phyloP scores from a whole-genome alignment of 2,329 filamentous ascomycete species.

The Cladosporium sp. region DNA sequence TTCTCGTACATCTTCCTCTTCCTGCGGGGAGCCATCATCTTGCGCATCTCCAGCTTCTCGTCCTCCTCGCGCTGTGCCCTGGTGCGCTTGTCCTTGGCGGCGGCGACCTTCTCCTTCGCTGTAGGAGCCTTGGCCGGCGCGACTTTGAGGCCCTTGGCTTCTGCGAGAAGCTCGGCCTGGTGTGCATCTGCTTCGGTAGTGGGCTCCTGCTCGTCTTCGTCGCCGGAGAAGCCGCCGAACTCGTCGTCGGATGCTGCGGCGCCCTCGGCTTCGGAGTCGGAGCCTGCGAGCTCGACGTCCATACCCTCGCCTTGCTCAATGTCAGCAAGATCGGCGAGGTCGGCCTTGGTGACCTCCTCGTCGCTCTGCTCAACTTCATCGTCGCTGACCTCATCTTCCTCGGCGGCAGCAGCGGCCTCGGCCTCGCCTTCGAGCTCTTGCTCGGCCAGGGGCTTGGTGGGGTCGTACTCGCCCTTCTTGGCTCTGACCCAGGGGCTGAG shows the following conservation, averaged over 20 bases:
- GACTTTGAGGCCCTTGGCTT: constrained; percentile 65
- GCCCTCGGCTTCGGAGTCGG: constrained; percentile 48
- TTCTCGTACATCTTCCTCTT: constrained; percentile 97
- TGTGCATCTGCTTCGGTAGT: constrained; percentile 60
- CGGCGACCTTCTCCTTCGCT: constrained; percentile 61
- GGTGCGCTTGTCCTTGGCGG: constrained; percentile 65
- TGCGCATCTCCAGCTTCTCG: constrained; percentile 86
- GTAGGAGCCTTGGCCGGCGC: constrained; percentile 52
- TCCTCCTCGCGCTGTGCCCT: constrained; percentile 66
- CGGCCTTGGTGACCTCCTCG: constrained; percentile 40
- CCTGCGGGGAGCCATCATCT: constrained; percentile 98
- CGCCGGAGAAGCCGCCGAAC: constrained; percentile 49
- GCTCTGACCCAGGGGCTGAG: constrained; percentile 93
- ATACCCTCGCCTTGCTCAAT: constrained; percentile 43
- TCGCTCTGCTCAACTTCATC: constrained; percentile 23
- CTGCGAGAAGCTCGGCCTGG: constrained; percentile 89
- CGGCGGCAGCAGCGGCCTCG: constrained; percentile 46
- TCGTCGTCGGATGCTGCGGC: constrained; percentile 51
- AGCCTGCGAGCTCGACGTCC: constrained; percentile 47
- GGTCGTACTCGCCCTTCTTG: constrained; percentile 86
- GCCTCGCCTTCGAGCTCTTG: constrained; percentile 88
- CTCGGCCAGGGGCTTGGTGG: constrained; percentile 78
- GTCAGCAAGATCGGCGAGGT: constrained; percentile 29
- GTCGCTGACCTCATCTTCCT: constrained; percentile 48
- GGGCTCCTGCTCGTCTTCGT: constrained; percentile 47